A percentile compares a stretch with the other conserved stretches of the same genome.
Conservation (phyloP, 345 rosid species). For the Nasturtium officinale region DNA sequence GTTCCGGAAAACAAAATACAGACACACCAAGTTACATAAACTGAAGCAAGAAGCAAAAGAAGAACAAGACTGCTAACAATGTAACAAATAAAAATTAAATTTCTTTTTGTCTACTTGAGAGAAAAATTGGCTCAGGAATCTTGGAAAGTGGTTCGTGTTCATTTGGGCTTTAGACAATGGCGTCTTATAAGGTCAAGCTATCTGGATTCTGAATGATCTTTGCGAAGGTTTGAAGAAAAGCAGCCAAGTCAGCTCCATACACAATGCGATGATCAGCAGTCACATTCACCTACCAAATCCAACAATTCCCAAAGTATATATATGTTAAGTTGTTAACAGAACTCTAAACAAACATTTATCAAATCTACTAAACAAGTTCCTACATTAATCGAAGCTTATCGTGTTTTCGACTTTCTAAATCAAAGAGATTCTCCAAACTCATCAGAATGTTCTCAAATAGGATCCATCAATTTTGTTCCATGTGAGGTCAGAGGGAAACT, state of each 20-base stretch:
- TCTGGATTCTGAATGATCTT: conserved; percentile 87
- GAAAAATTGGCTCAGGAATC: conserved; percentile 2
- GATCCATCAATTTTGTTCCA: background rate
- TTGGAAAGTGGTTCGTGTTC: conserved; percentile 27
- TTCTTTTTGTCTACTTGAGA: background rate
- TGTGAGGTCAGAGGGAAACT: conserved; percentile 36
- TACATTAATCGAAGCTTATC: too few species aligned
- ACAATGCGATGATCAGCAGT: conserved; percentile 93
- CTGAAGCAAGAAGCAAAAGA: conserved; percentile 20
- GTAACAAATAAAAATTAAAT: conserved; percentile 8
- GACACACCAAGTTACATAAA: background rate
- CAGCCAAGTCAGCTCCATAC: conserved; percentile 95
- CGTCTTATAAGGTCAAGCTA: conserved; percentile 68
- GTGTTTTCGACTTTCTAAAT: background rate
- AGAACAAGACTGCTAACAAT: conserved; percentile 21
- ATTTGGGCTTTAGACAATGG: background rate
- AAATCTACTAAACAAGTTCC: too few species aligned
- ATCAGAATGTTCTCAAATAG: background rate
- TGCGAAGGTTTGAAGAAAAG: conserved; percentile 88
- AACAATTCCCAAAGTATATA: conserved; percentile 13
- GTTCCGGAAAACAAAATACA: conserved; percentile 26
- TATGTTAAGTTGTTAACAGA: background rate
- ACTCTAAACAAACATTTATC: background rate
- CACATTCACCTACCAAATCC: conserved; percentile 75
- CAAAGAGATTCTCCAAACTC: background rate